Evolutionary conservation across 169 alveolate genomes (phyloP).

Genomic region (Babesia gibsoni): DNA sequence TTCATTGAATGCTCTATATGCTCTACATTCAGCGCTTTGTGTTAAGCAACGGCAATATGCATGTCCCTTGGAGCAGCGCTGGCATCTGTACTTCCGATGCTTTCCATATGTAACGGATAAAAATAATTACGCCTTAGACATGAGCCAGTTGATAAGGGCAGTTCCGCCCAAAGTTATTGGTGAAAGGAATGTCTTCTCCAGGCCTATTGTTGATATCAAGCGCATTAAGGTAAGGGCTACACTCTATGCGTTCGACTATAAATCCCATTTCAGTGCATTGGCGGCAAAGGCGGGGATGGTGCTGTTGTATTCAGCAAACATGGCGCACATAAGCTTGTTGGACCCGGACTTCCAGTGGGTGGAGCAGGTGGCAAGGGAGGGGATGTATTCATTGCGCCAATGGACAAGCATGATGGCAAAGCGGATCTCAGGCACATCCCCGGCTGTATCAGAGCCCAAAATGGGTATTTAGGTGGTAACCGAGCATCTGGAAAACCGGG

Average conservation of each 20-base stretch:
- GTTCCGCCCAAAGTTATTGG: not conserved
- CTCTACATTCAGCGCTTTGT: too few species aligned
- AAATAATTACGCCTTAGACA: not conserved
- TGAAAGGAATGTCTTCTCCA: conserved; percentile 15
- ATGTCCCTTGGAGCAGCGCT: too few species aligned
- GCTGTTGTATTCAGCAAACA: conserved; percentile 50
- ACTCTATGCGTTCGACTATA: not conserved
- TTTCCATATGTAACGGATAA: too few species aligned
- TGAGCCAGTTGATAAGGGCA: conserved; percentile 30
- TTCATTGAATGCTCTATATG: too few species aligned
- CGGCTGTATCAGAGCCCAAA: conserved; percentile 23
- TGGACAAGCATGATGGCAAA: conserved; percentile 10
- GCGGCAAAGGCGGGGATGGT: conserved; percentile 65
- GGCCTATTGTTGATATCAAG: conserved; percentile 54
- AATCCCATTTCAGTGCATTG: conserved; percentile 26
- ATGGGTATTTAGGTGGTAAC: conserved; percentile 37
- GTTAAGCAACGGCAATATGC: too few species aligned
- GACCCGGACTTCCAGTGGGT: conserved; percentile 66
- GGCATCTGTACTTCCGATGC: too few species aligned
- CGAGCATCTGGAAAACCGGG: conserved; percentile 50
- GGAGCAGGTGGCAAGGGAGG: conserved; percentile 66
- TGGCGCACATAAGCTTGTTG: conserved; percentile 57
- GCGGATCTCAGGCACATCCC: conserved; percentile 51
- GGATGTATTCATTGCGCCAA: conserved; percentile 35
- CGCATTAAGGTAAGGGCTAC: conserved; percentile 35